phyloP scores from a whole-genome alignment of 805 yeast species.

The Hemisphaericaspora nanyangensis region DNA sequence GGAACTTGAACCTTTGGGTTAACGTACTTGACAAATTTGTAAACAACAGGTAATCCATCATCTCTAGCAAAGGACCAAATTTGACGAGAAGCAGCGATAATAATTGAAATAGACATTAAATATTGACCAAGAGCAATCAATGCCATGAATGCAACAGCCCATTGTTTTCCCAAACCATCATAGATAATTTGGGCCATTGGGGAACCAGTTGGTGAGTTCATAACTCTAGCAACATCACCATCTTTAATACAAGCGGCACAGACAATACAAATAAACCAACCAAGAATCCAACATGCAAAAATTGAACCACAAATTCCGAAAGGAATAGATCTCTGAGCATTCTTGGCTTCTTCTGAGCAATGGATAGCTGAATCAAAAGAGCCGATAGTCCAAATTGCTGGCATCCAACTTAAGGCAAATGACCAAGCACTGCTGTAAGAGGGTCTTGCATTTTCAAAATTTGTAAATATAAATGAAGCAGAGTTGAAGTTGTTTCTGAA shows the following conservation, averaged over 20 bases:
- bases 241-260: constrained; percentile 51
- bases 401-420: constrained; percentile 51
- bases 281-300: constrained; percentile 50
- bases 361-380: constrained; percentile 67
- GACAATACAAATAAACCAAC: constrained; percentile 50
- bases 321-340: constrained; percentile 59
- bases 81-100: constrained; percentile 62
- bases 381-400: constrained; percentile 71
- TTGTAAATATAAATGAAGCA: constrained; percentile 48
- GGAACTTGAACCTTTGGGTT: constrained; percentile 54
- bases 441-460: constrained; percentile 41
- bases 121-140: constrained; percentile 53
- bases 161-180: constrained; percentile 54
- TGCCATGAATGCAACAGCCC: constrained; percentile 59
- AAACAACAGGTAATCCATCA: constrained; percentile 60
- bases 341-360: constrained; percentile 62
- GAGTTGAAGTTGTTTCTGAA: constrained; percentile 16
- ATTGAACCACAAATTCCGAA: constrained; percentile 57
- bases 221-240: constrained; percentile 30
- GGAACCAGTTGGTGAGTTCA: constrained; percentile 46
- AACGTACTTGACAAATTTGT: constrained; percentile 47
- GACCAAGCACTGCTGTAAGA: constrained; percentile 35
- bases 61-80: constrained; percentile 71
- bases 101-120: constrained; percentile 57
- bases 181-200: constrained; percentile 60